Percentiles rank a stretch among this genome's conserved stretches.
Evolutionary conservation across 352 stramenopile genomes (phyloP).

Genomic region (Phytophthora pluvialis): DNA sequence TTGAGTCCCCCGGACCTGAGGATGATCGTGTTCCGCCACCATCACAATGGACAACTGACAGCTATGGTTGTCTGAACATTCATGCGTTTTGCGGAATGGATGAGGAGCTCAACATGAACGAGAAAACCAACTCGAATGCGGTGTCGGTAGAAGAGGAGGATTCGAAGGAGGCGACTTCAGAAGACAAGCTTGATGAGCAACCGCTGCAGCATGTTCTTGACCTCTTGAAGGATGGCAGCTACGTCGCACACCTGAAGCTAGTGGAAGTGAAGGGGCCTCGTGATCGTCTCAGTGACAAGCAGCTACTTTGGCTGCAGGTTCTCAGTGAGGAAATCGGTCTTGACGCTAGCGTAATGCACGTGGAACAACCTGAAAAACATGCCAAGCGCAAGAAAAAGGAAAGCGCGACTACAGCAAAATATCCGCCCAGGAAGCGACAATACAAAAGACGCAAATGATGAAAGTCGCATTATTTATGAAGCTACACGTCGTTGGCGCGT

Average conservation of each 20-base stretch:
- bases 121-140: slow-evolving; percentile 14
- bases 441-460: slow-evolving; percentile 24
- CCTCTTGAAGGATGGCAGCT: slow-evolving; percentile 23
- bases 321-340: slow-evolving; percentile 65
- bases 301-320: slow-evolving; percentile 79
- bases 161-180: neutral
- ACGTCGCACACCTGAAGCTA: slow-evolving; percentile 53
- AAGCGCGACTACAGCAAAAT: slow-evolving; percentile 11
- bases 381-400: slow-evolving; percentile 43
- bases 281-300: slow-evolving; percentile 85
- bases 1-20: slow-evolving; percentile 10
- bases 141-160: slow-evolving; percentile 3
- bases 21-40: slow-evolving; percentile 11
- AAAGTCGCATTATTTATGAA: slow-evolving; percentile 19
- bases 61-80: slow-evolving; percentile 51
- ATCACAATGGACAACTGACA: slow-evolving; percentile 30
- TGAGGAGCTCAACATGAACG: slow-evolving; percentile 59
- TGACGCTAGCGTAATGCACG: slow-evolving; percentile 68
- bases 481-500: too few relatives aligned
- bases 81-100: slow-evolving; percentile 63
- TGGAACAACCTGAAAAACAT: slow-evolving; percentile 70
- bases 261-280: slow-evolving; percentile 90
- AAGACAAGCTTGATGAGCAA: slow-evolving; percentile 23
- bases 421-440: slow-evolving; percentile 17
- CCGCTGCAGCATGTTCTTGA: slow-evolving; percentile 26